A percentile compares a stretch with the other conserved stretches of the same genome.
These are phyloP conservation scores for Zopfochytrium polystomum DNA, from an alignment of 371 early-diverging fungal species.

Conservation along the genomic window DNA sequence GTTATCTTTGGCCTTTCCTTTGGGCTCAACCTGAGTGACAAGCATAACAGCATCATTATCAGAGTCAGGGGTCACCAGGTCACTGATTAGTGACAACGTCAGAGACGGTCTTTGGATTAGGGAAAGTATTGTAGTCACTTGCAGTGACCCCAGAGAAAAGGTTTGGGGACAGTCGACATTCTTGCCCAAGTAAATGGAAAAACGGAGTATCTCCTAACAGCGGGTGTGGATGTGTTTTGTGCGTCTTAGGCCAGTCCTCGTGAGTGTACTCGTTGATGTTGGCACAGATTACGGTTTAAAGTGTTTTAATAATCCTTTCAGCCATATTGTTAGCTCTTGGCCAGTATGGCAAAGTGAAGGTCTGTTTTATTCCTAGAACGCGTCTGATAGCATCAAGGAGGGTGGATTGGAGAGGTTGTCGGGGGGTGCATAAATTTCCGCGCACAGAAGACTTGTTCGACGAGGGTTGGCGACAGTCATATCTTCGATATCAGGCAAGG, in stretches of 20 bases:
- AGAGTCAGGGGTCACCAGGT: no score
- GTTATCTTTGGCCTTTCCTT: no score
- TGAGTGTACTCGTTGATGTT: constrained; percentile 6
- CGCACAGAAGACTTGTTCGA: constrained; percentile 10
- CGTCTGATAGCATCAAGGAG: not conserved
- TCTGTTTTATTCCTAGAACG: constrained; percentile 6
- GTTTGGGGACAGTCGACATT: constrained; percentile 4
- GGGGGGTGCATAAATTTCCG: constrained; percentile 12
- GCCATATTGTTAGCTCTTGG: no score
- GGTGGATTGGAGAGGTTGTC: not conserved
- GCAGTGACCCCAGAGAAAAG: constrained; percentile 7
- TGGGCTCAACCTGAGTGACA: no score
- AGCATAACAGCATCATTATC: no score
- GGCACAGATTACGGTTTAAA: constrained; percentile 5
- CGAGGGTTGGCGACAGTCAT: constrained; percentile 10
- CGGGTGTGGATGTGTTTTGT: constrained; percentile 6
- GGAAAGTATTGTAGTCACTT: no score
- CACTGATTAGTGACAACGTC: no score
- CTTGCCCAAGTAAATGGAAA: constrained; percentile 5
- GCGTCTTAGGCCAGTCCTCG: constrained; percentile 15
- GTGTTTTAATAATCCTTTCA: constrained; percentile 17
- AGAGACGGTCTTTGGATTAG: no score
- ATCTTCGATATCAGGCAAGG: constrained; percentile 3
- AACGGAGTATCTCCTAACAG: constrained; percentile 8
- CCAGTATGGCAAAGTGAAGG: constrained; percentile 10